Conservation (phyloP, 208 protist species). For the Leptomonas pyrrhocoris region DNA sequence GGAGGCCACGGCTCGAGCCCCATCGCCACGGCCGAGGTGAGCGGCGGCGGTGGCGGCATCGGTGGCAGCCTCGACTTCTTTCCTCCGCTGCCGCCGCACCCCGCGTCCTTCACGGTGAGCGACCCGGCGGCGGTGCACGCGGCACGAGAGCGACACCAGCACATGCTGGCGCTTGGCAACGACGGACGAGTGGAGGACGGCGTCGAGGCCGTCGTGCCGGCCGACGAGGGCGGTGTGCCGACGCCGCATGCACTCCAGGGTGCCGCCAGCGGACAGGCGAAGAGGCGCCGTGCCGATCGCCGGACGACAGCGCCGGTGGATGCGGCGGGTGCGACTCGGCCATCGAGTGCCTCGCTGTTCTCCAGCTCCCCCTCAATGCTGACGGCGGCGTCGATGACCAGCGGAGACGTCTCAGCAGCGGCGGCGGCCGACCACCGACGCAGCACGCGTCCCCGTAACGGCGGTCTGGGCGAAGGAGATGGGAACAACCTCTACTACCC, state of each 20-base stretch:
- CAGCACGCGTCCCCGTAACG: not conserved
- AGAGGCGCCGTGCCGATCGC: not conserved
- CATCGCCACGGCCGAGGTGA: not conserved
- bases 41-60: conserved; percentile 1
- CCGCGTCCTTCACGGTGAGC: conserved; percentile 13
- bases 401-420: conserved; percentile 5
- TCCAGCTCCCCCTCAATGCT: conserved; percentile 12
- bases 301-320: conserved; percentile 5
- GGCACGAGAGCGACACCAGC: conserved; percentile 57
- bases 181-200: conserved; percentile 68
- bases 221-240: conserved; percentile 67
- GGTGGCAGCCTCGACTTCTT: not conserved
- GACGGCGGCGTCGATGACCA: conserved; percentile 18
- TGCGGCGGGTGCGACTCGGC: not conserved
- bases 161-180: conserved; percentile 58
- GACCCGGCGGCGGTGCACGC: conserved; percentile 21
- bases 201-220: conserved; percentile 48
- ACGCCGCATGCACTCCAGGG: not conserved
- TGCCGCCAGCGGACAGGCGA: not conserved
- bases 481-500: not conserved
- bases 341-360: conserved; percentile 10
- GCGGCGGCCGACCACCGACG: not conserved
- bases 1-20: not conserved
- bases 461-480: not conserved
- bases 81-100: conserved; percentile 4